phyloP scores from a whole-genome alignment of 352 stramenopile species.

The Globisporangium orthogonon region DNA sequence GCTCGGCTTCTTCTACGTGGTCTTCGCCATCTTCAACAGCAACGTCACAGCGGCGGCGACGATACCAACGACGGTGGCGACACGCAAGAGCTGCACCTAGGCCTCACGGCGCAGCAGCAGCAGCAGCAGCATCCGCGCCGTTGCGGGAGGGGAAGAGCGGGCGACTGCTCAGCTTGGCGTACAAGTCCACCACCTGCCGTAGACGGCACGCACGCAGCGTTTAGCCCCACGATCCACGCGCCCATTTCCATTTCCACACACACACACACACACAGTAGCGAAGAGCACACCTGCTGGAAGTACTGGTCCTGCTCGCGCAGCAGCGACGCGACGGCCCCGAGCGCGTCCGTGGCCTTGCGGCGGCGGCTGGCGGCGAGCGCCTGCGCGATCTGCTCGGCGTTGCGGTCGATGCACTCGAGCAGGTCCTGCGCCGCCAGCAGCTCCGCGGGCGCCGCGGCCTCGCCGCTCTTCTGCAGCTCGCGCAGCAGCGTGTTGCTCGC shows the following conservation, averaged over 20 bases:
- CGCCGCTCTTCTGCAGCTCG: constrained; percentile 18
- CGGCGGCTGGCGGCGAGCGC: constrained; percentile 33
- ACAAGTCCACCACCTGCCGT: constrained; percentile 30
- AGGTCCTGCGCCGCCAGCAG: constrained; percentile 52
- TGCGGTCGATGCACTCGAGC: constrained; percentile 60
- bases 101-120: not conserved
- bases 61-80: too few species aligned
- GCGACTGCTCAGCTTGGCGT: constrained; percentile 30
- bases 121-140: not conserved
- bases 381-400: constrained; percentile 60
- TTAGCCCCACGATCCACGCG: too few species aligned
- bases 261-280: not conserved
- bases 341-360: constrained; percentile 13
- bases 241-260: not conserved
- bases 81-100: too few species aligned
- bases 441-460: constrained; percentile 28
- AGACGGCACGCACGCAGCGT: too few species aligned
- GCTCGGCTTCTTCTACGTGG: too few species aligned
- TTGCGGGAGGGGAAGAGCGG: constrained; percentile 9
- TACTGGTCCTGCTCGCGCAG: constrained; percentile 56
- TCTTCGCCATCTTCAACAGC: too few species aligned
- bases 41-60: too few species aligned
- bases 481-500: constrained; percentile 29
- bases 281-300: constrained; percentile 22
- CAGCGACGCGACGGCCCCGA: constrained; percentile 35